Conservation (phyloP, 2,329 filamentous ascomycete species). For the Lachnellula subtilissima region DNA sequence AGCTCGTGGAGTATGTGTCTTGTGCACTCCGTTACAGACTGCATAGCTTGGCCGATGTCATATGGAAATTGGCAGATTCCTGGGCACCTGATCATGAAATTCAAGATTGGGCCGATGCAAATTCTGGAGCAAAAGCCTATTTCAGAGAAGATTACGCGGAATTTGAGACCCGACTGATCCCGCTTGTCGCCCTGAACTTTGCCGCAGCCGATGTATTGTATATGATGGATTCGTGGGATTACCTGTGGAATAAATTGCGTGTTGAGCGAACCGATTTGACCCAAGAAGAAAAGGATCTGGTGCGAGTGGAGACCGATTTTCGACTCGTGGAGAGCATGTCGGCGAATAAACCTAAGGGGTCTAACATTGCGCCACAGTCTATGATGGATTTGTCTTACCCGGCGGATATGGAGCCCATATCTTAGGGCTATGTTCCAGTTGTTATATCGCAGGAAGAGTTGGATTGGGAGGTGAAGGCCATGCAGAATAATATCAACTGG, state of each 20-base stretch:
- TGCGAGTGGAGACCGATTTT: background rate
- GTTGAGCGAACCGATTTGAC: background rate
- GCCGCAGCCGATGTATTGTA: background rate
- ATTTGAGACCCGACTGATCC: background rate
- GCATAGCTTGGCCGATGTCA: background rate
- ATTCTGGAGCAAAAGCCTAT: background rate
- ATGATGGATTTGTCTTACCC: background rate
- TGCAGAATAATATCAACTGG: background rate
- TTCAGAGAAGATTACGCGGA: background rate
- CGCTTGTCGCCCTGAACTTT: background rate
- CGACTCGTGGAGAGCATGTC: background rate
- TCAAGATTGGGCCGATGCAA: background rate
- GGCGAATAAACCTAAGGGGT: background rate
- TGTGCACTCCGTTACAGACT: background rate
- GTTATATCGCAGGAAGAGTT: background rate
- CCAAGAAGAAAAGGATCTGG: background rate
- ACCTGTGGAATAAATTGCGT: background rate
- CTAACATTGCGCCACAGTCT: background rate
- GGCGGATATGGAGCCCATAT: background rate
- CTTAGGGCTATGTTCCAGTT: too few species aligned
- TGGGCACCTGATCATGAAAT: background rate
- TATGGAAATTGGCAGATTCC: too few species aligned
- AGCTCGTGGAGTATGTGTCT: constrained; percentile 33
- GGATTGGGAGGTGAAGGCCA: background rate
- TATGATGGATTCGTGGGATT: background rate